phyloP scores from a whole-genome alignment of 768 basidiomycete species.

The Pholiota conissans region DNA sequence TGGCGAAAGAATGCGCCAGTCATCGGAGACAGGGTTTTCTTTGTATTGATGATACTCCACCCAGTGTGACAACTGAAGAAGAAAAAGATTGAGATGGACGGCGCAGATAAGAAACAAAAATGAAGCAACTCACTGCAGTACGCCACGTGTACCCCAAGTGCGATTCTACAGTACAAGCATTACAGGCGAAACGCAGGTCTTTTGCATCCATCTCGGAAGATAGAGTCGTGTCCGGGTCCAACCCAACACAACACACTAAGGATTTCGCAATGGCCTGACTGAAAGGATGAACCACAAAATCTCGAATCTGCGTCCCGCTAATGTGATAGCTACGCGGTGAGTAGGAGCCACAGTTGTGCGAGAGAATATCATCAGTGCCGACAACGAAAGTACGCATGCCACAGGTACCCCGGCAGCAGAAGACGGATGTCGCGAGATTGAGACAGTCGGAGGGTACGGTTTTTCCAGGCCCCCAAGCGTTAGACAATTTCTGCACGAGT shows the following conservation, averaged over 20 bases:
- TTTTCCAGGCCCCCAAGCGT: neutral
- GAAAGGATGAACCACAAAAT: neutral
- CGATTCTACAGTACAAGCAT: neutral
- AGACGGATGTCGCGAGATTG: neutral
- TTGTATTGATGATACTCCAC: neutral
- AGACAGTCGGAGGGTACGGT: neutral
- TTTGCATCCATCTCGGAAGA: neutral
- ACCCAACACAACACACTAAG: neutral
- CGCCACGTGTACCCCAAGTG: neutral
- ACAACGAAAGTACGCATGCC: neutral
- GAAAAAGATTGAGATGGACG: no score
- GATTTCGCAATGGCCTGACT: neutral
- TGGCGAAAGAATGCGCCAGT: neutral
- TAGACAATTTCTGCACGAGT: neutral
- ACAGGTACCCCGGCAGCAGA: neutral
- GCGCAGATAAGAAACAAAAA: neutral
- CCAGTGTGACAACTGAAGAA: neutral
- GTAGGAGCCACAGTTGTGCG: neutral
- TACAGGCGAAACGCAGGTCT: neutral
- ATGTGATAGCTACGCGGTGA: neutral
- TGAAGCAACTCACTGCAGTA: neutral
- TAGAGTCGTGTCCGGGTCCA: neutral
- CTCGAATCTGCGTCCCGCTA: neutral
- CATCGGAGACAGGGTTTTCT: neutral
- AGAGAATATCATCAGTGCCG: neutral